These are phyloP conservation scores for Auriscalpium microsporum DNA, from an alignment of 768 basidiomycete species.

Conservation along the genomic window DNA sequence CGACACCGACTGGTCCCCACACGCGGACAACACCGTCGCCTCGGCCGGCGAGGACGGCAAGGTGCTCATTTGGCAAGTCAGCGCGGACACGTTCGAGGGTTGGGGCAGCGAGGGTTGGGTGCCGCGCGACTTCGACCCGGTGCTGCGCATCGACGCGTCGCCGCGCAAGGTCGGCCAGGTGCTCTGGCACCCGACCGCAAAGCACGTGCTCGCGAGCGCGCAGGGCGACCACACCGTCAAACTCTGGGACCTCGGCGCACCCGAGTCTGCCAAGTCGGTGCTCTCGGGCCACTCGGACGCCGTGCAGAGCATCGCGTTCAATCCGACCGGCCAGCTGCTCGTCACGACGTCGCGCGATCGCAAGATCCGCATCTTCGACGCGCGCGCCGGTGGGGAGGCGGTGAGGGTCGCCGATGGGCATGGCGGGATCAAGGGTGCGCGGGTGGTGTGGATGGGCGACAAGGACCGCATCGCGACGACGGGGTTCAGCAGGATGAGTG, in stretches of 20 bases:
- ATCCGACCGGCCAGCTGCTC: slow-evolving; percentile 68
- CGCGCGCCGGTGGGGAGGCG: slow-evolving; percentile 74
- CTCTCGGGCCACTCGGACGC: slow-evolving; percentile 78
- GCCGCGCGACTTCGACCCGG: slow-evolving; percentile 77
- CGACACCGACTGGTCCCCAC: slow-evolving; percentile 95
- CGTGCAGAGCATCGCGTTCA: slow-evolving; percentile 81
- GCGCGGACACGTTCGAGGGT: slow-evolving; percentile 58
- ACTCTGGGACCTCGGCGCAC: slow-evolving; percentile 82
- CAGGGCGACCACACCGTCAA: slow-evolving; percentile 82
- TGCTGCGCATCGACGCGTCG: slow-evolving; percentile 69
- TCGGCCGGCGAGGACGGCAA: slow-evolving; percentile 94
- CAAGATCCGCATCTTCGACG: slow-evolving; percentile 87
- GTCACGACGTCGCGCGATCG: slow-evolving; percentile 90
- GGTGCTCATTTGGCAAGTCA: slow-evolving; percentile 84
- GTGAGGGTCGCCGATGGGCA: slow-evolving; percentile 82
- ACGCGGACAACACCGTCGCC: slow-evolving; percentile 84
- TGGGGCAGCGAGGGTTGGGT: slow-evolving; percentile 83
- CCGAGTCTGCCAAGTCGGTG: slow-evolving; percentile 52
- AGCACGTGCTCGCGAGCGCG: slow-evolving; percentile 76
- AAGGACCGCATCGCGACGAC: slow-evolving; percentile 86
- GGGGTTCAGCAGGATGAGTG: slow-evolving; percentile 95
- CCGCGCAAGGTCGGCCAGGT: slow-evolving; percentile 91
- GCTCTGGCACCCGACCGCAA: slow-evolving; percentile 85
- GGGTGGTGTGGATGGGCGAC: slow-evolving; percentile 88
- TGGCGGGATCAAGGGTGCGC: slow-evolving; percentile 85